phyloP scores from a whole-genome alignment of 805 yeast species.

The Priceomyces fermenticarens region DNA sequence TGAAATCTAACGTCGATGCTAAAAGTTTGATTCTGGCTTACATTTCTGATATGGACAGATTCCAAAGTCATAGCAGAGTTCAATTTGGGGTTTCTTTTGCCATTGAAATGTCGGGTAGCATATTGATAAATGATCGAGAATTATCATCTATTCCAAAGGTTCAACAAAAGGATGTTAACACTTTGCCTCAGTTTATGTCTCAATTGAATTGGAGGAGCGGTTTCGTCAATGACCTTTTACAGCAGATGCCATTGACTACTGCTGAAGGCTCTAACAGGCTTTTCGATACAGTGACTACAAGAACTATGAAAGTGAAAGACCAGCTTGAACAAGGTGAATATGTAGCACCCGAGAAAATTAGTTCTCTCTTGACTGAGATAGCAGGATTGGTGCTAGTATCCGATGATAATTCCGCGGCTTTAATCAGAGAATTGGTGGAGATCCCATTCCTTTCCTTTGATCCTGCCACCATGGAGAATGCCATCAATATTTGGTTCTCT shows the following conservation, averaged over 20 bases:
- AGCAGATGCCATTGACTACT: constrained; percentile 25
- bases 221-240: constrained; percentile 32
- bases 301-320: constrained; percentile 16
- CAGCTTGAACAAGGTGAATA: constrained; percentile 5
- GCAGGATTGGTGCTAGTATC: constrained; percentile 36
- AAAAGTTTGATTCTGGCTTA: constrained; percentile 79
- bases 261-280: constrained; percentile 25
- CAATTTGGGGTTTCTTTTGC: constrained; percentile 90
- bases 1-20: constrained; percentile 65
- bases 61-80: constrained; percentile 27
- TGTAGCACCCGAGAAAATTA: constrained; percentile 25
- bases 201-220: constrained; percentile 71
- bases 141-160: constrained; percentile 45
- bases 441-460: constrained; percentile 72
- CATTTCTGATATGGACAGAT: constrained; percentile 46
- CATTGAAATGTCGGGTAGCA: constrained; percentile 76
- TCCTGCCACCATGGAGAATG: constrained; percentile 55
- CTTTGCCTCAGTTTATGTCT: constrained; percentile 70
- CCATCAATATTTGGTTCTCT: constrained; percentile 78
- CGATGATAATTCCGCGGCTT: constrained; percentile 41
- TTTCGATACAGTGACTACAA: constrained; percentile 23
- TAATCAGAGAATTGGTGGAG: constrained; percentile 51
- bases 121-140: constrained; percentile 67
- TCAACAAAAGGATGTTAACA: constrained; percentile 43
- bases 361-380: constrained; percentile 43